A percentile compares a stretch with the other conserved stretches of the same genome.
phyloP scores from a whole-genome alignment of 352 stramenopile species.

The Globisporangium okanoganense region DNA sequence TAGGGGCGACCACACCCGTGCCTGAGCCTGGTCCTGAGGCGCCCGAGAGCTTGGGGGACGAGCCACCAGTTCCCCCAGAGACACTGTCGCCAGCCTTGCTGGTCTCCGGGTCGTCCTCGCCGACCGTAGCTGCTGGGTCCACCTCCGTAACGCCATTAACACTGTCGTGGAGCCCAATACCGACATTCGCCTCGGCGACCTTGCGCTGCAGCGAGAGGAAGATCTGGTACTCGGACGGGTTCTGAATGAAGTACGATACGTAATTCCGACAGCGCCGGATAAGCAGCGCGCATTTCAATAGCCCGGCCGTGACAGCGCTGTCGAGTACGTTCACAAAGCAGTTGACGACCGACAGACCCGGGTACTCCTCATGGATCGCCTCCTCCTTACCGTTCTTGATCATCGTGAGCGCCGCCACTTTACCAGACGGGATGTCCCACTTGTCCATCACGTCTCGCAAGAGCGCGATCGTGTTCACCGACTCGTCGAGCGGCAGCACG shows the following conservation, averaged over 20 bases:
- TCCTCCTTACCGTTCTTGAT: conserved; percentile 37
- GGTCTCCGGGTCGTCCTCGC: conserved; percentile 12
- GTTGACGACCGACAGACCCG: conserved; percentile 51
- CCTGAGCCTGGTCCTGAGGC: neutral
- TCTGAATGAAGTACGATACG: conserved; percentile 83
- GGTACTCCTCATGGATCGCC: conserved; percentile 70
- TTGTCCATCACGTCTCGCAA: conserved; percentile 81
- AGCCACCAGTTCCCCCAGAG: neutral
- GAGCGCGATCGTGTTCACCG: conserved; percentile 72
- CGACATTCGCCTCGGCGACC: conserved; percentile 41
- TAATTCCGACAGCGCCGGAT: conserved; percentile 71
- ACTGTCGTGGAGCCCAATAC: conserved; percentile 21
- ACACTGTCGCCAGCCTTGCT: conserved; percentile 1
- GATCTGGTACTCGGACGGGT: conserved; percentile 80
- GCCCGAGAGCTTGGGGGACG: conserved; percentile 6
- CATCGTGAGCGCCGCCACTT: conserved; percentile 73
- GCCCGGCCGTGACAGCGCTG: conserved; percentile 42
- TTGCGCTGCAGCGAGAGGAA: conserved; percentile 69
- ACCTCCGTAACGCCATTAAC: conserved; percentile 11
- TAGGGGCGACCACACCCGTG: neutral
- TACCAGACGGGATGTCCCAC: conserved; percentile 69
- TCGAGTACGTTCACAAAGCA: conserved; percentile 71
- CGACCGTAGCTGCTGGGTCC: conserved; percentile 4
- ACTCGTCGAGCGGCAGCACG: conserved; percentile 68
- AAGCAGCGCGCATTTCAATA: conserved; percentile 56